Percentiles rank a stretch among this genome's conserved stretches.
phyloP scores from a whole-genome alignment of 352 stramenopile genomes.

The Pythium graminicola region DNA sequence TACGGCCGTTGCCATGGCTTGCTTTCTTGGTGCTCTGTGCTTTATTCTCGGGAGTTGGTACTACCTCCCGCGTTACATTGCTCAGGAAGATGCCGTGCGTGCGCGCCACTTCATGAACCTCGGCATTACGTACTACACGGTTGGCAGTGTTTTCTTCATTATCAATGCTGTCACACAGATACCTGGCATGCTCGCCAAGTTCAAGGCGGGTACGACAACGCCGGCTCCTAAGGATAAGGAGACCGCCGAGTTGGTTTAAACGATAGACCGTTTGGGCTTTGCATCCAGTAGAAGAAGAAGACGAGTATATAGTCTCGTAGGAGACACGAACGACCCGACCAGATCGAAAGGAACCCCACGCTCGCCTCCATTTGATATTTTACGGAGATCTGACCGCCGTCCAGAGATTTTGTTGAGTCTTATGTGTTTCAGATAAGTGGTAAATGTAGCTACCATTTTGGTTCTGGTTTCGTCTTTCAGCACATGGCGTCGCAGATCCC shows the following conservation, averaged over 20 bases:
- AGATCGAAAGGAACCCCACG: conserved; percentile 5
- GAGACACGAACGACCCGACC: no score
- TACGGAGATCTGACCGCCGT: neutral
- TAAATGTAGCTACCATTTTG: no score
- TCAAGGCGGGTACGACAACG: conserved; percentile 29
- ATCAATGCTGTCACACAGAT: conserved; percentile 58
- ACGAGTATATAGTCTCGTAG: no score
- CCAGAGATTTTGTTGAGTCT: neutral
- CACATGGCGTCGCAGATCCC: no score
- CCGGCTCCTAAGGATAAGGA: conserved; percentile 27
- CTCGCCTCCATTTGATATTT: neutral
- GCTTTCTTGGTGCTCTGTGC: conserved; percentile 54
- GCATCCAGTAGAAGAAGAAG: no score
- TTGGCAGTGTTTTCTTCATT: conserved; percentile 73
- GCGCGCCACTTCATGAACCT: conserved; percentile 67
- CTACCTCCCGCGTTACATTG: conserved; percentile 75
- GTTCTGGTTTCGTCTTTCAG: no score
- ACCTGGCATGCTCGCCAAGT: conserved; percentile 38
- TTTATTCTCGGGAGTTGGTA: conserved; percentile 79
- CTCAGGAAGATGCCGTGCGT: conserved; percentile 35
- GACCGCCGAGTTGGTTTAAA: conserved; percentile 24
- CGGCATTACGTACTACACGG: conserved; percentile 65
- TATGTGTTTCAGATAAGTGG: no score
- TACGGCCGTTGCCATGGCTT: conserved; percentile 38
- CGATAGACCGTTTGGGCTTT: no score